Conservation (phyloP, 805 yeast species). For the Myxozyma mucilagina region DNA sequence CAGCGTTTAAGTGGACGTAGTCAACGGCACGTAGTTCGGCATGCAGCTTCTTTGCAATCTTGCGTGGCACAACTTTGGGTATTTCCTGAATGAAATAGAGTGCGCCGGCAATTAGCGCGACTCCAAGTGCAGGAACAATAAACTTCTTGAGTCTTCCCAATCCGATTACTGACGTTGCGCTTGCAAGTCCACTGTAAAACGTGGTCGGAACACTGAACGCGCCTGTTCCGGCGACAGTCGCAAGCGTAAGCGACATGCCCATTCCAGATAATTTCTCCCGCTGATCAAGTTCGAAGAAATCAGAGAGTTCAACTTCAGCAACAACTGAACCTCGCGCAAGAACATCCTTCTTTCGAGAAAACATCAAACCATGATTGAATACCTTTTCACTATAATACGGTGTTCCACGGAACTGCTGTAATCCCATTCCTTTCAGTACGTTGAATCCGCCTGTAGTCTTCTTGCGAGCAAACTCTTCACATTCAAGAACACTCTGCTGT, state of each 20-base stretch:
- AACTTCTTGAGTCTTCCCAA: slow-evolving; percentile 41
- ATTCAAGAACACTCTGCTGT: slow-evolving; percentile 57
- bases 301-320: slow-evolving; percentile 62
- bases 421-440: slow-evolving; percentile 63
- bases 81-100: slow-evolving; percentile 74
- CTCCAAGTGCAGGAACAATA: slow-evolving; percentile 55
- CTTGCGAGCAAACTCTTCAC: slow-evolving; percentile 70
- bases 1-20: slow-evolving; percentile 75
- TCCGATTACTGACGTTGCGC: slow-evolving; percentile 13
- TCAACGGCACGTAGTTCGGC: slow-evolving; percentile 64
- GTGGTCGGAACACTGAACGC: slow-evolving; percentile 24
- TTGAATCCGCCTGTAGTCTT: slow-evolving; percentile 62
- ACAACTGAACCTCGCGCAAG: slow-evolving; percentile 41
- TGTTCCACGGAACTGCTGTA: slow-evolving; percentile 54
- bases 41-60: slow-evolving; percentile 71
- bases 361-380: slow-evolving; percentile 78
- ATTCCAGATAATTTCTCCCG: slow-evolving; percentile 26
- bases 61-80: slow-evolving; percentile 85
- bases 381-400: slow-evolving; percentile 58
- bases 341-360: slow-evolving; percentile 67
- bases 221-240: slow-evolving; percentile 30
- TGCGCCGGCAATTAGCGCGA: slow-evolving; percentile 54
- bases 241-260: slow-evolving; percentile 31
- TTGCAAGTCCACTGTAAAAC: slow-evolving; percentile 6
- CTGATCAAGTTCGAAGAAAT: slow-evolving; percentile 60